Conservation (phyloP, 805 yeast species). For the Debaryomyces maramus region DNA sequence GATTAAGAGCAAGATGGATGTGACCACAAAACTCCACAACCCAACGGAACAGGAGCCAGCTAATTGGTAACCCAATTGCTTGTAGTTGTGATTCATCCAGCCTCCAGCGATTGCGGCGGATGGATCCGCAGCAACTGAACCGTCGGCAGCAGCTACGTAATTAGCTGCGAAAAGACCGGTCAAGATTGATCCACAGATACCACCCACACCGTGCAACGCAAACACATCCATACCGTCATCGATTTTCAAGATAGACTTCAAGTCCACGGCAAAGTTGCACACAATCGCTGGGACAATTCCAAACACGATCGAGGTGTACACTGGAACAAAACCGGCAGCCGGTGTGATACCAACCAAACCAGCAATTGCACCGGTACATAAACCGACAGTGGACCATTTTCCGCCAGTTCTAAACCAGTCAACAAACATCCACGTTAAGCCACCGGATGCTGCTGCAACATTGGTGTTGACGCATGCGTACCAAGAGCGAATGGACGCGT, state of each 20-base stretch:
- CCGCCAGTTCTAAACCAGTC: constrained; percentile 85
- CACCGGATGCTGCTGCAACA: constrained; percentile 91
- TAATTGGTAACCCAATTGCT: constrained; percentile 84
- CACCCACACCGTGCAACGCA: constrained; percentile 94
- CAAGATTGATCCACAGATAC: constrained; percentile 74
- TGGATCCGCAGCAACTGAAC: constrained; percentile 43
- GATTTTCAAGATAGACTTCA: constrained; percentile 67
- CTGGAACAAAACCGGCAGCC: constrained; percentile 94
- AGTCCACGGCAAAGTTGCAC: constrained; percentile 84
- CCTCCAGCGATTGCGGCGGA: constrained; percentile 63
- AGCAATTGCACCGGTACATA: constrained; percentile 90
- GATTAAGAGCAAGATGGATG: constrained; percentile 61
- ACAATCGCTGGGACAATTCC: constrained; percentile 76
- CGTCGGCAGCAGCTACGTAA: constrained; percentile 84
- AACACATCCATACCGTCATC: constrained; percentile 97
- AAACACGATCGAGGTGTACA: constrained; percentile 82
- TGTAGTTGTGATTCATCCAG: constrained; percentile 81
- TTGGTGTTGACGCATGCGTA: constrained; percentile 93
- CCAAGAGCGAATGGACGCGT: constrained; percentile 89
- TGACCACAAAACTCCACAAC: constrained; percentile 73
- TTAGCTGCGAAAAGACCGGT: constrained; percentile 94
- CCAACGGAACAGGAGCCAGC: constrained; percentile 74
- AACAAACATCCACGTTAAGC: constrained; percentile 89
- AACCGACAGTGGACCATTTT: constrained; percentile 90
- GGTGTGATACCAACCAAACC: constrained; percentile 97